Evolutionary conservation across 768 basidiomycete species (phyloP), one percentile per base, ranked within the genome.

Genomic region (Solioccasus polychromus): DNA sequence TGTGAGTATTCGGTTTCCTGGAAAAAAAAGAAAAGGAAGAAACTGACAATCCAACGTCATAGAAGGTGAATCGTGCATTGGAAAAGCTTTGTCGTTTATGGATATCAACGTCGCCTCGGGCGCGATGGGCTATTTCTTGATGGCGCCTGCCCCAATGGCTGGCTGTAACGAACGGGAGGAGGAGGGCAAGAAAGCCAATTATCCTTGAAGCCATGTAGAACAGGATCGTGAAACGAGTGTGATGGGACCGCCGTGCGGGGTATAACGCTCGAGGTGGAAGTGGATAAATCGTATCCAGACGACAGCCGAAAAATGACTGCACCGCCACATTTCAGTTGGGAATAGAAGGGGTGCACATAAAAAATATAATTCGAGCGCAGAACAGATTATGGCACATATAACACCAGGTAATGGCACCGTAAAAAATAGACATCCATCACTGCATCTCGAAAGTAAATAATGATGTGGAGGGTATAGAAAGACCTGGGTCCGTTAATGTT

Each of bases 1-100:
- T 11, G 39, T 55, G 45, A 54, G 44, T 24, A 9, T 39, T 24
- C 41, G 22, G 39, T 28, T 39, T 40, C 22, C 29, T 26, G 52
- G 17, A 31, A 48, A 31, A 35, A 47, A 29, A 24, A 17, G 8
- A 19, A 39, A 38, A 37, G 17, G 8, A 19, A 39, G 36, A 37
- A n/a, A 47, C 70, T 52, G 48, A 80, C 79, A 76, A 53, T 47
- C 79, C 79, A 45, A 74, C 76, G 34, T 73, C 71, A 57, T 82
- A 84, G 52, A 68, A 84, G 12, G 81, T 77, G 64, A 76, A 77
- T 42, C 72, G 72, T 3, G 75, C 62, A 43, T 51, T 45, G 30
- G 48, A 41, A 44, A 55, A 71, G 1, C n/a, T 32, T 37, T 61
- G 48, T 8, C 77, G 72, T 50, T 70, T 71, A 29, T 66, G 63